Conservation (phyloP, 23 red algal species). For the Gracilaria caudata region DNA sequence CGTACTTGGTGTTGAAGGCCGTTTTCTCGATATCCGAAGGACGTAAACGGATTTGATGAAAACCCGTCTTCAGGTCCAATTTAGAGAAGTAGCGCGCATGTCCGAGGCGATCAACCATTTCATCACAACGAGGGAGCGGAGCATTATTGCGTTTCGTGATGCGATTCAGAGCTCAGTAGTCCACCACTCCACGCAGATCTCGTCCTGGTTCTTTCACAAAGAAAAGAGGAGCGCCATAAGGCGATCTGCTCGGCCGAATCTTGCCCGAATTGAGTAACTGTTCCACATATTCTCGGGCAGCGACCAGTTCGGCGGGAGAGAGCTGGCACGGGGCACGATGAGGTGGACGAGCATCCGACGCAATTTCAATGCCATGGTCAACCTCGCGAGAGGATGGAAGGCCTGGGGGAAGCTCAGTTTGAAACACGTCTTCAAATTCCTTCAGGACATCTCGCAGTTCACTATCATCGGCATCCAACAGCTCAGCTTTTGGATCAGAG, state of each 20-base stretch:
- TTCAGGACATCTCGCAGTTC: neutral
- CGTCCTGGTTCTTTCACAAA: slow-evolving; percentile 15
- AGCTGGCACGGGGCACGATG: slow-evolving; percentile 16
- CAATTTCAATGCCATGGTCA: slow-evolving; percentile 35
- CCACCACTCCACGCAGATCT: slow-evolving; percentile 5
- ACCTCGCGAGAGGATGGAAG: neutral
- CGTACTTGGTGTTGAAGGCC: neutral
- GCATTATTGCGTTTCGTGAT: slow-evolving; percentile 21
- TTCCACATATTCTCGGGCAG: slow-evolving; percentile 13
- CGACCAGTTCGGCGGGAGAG: slow-evolving; percentile 8
- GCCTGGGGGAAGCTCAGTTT: neutral
- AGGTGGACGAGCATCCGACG: neutral
- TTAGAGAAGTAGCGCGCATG: slow-evolving; percentile 28
- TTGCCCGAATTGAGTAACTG: slow-evolving; percentile 7
- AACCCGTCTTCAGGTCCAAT: slow-evolving; percentile 30
- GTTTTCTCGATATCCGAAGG: slow-evolving; percentile 16
- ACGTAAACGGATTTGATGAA: slow-evolving; percentile 28
- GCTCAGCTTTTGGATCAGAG: no score
- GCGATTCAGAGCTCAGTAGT: slow-evolving; percentile 29
- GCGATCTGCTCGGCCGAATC: slow-evolving; percentile 26
- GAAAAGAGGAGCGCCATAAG: slow-evolving; percentile 18
- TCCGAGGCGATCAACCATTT: slow-evolving; percentile 39
- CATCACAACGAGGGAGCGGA: slow-evolving; percentile 7
- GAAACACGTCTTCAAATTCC: slow-evolving; percentile 19
- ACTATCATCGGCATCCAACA: neutral